Conservation (phyloP, 768 basidiomycete species). For the Tulasnella sp. region DNA sequence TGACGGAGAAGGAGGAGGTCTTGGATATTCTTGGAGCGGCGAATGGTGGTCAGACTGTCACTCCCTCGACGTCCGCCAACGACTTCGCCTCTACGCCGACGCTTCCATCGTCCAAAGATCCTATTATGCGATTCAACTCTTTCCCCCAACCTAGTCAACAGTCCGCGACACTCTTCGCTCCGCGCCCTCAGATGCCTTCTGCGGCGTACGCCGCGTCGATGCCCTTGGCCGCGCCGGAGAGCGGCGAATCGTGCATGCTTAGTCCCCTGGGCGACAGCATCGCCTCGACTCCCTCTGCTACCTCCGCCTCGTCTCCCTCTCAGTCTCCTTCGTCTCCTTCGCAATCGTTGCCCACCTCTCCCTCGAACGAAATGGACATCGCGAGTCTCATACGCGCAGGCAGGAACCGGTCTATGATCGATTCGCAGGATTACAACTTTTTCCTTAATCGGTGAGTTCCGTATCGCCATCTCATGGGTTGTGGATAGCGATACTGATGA, state of each 20-base stretch:
- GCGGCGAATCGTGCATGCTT: neutral
- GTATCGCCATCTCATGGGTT: too few species aligned
- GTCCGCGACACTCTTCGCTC: neutral
- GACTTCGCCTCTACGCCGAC: neutral
- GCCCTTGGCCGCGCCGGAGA: neutral
- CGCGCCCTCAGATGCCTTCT: neutral
- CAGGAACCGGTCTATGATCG: slow-evolving; percentile 15
- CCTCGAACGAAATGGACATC: slow-evolving; percentile 18
- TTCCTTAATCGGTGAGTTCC: slow-evolving; percentile 31
- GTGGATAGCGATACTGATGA: neutral
- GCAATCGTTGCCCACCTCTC: slow-evolving; percentile 6
- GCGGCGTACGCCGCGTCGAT: neutral
- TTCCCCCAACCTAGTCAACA: slow-evolving; percentile 9
- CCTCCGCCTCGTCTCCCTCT: slow-evolving; percentile 15
- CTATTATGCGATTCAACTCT: slow-evolving; percentile 15
- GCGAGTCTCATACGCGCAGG: neutral
- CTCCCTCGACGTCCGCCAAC: neutral
- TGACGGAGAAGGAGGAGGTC: slow-evolving; percentile 18
- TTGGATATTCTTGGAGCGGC: neutral
- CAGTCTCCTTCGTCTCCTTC: slow-evolving; percentile 23
- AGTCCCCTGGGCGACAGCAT: slow-evolving; percentile 25
- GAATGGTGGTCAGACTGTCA: neutral
- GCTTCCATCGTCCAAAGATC: neutral
- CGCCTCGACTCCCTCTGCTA: slow-evolving; percentile 27
- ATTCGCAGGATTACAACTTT: slow-evolving; percentile 22